Evolutionary conservation across 257 asterid genomes (phyloP), one percentile per base, ranked within the genome.

Genomic region (Handroanthus guayacan): DNA sequence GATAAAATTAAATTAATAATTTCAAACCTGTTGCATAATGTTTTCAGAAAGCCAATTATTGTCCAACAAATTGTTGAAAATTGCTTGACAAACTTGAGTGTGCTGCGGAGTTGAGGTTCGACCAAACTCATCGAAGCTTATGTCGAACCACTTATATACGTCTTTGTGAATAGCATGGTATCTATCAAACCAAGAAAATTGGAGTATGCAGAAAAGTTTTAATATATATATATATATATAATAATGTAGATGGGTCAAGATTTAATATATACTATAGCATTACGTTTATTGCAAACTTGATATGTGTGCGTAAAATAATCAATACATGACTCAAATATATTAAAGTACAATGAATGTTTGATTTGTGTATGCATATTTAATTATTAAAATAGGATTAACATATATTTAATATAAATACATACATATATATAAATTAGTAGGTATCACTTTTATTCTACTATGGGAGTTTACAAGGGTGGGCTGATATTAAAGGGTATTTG

Each of bases 101-200:
- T 94, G 98, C 79, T 94, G 87, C 1, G 97, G 93, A 78, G 84
- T 90, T 63, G 97, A 94, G 5, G 99, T 94, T 48, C 98, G 94
- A 9, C 99, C 97, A 82, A 94, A 94, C 77, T 92, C 92, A 76
- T 94, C 97, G 25, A 94, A 92, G 75, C 90, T 88, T 81, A 94
- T 94, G 72, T 84, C 67, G 73, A 94, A 94, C 99, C 99, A 94
- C 34, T 92, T 58, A 56, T 94, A 94, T 5, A 94, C 94, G 36
- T 82, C 92, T 80, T 83, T 90, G 77, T 92, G 98, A 74, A 94
- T 90, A 1, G 91, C 93, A 82, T 92, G 90, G 62, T 91, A 95
- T 84, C 99, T 94, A 75, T 75, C 78, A 76, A 69, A 52, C 14
- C 79, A 55, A 6, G 16, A 67, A 70, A 54, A 69, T 8, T 63